A percentile compares a stretch with the other conserved stretches of the same genome.
These are phyloP conservation scores for Cucumis variabilis DNA, from an alignment of 331 rosid species.

Conservation along the genomic window DNA sequence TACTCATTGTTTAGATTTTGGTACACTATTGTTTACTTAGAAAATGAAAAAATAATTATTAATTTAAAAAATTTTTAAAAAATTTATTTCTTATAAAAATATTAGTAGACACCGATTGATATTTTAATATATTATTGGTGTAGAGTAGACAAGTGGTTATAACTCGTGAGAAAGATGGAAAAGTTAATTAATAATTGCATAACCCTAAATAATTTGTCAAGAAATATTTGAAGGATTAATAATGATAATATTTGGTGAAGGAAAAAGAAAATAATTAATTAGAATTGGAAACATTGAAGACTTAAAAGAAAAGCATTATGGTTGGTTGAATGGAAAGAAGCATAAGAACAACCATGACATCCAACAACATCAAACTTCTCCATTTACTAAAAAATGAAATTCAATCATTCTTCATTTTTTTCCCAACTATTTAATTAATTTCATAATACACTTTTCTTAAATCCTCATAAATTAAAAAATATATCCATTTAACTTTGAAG, in stretches of 20 bases:
- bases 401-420: neutral
- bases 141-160: neutral
- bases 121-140: neutral
- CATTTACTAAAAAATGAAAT: neutral
- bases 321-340: neutral
- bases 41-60: too few relatives aligned
- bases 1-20: too few relatives aligned
- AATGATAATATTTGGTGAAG: neutral
- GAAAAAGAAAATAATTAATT: neutral
- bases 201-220: neutral
- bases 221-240: neutral
- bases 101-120: too few relatives aligned
- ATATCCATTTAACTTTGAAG: too few relatives aligned
- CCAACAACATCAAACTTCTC: neutral
- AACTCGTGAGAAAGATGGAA: neutral
- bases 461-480: too few relatives aligned
- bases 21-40: too few relatives aligned
- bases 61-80: too few relatives aligned
- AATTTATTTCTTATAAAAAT: too few relatives aligned
- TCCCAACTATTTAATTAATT: too few relatives aligned
- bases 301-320: neutral
- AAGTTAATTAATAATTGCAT: neutral
- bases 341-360: neutral
- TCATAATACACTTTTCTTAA: too few relatives aligned
- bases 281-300: neutral